Evolutionary conservation across 345 rosid genomes (phyloP), one percentile per base, ranked within the genome.

Genomic region (Iberis pinnata): DNA sequence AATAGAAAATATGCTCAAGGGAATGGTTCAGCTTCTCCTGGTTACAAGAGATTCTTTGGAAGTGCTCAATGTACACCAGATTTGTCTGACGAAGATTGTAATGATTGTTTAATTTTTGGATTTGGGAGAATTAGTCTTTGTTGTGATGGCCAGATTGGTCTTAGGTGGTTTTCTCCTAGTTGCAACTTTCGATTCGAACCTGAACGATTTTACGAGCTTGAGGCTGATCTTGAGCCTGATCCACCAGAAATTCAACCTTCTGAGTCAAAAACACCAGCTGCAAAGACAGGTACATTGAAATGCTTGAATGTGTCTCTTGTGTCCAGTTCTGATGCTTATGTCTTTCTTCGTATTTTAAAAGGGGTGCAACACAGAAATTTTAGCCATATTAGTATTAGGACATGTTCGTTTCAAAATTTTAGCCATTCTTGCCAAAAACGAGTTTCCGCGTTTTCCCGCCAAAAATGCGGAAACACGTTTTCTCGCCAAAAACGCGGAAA

Each of bases 1-100:
- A 46, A 49, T 7, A 56, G 73, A 31, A 80, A 80, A 40, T 82
- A 67, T n/a, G 83, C 83, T 1, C 49, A 69, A 0, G 78, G 78
- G 8, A 43, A 47, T 7, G 7, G 67, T 40, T 32, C 39, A 0
- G 50, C 31, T 2, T 56, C 40, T 1, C 8, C 47, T 0, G 65
- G n/a, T 1, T 69, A 12, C 14, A 1, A 12, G 4, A 64, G 8
- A 1, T 50, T 77, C 33, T 77, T 33, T 0, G 89, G 59, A n/a
- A 69, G 57, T 17, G 58, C 31, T 4, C 86, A 80, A 4, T 78
- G 89, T 40, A 68, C 68, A 7, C 78, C 81, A 1, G 76, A 80
- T 47, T 49, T 77, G 42, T 64, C 78, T 0, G 54, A 53, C 13
- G 8, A 14, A 8, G 56, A 70, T 9, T 77, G 80, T 43, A 33